Evolutionary conservation across 768 basidiomycete genomes (phyloP), one percentile per base, ranked within the genome.

Genomic region (Mrakia blollopis): DNA sequence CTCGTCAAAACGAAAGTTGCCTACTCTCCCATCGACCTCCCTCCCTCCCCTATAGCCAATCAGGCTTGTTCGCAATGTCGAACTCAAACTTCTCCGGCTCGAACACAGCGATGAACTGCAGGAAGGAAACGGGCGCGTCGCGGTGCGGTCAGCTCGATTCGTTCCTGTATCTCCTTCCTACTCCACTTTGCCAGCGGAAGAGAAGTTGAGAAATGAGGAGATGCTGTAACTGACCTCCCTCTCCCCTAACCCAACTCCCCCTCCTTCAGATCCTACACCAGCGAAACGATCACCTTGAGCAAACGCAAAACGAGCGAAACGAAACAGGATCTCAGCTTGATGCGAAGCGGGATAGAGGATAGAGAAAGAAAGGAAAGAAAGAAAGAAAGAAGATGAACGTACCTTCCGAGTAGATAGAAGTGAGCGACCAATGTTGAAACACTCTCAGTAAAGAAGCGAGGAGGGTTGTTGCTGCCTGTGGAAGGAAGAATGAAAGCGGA

Each of bases 81-180:
- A 71, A 80, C 50, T 76, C 62, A 73, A 82, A 70, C 67, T 78
- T 80, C 52, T 73, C 78, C n/a, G 82, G 81, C 5, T 83, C 80
- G 70, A 83, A 83, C 39, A 81, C 65, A 25, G 81, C 81, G 72
- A 83, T 81, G 63, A 81, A 82, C 81, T 82, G 61, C 0, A 10
- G 0, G 41, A 23, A 25, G 30, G 11, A 30, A 11, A 21, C 18
- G 18, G n/a, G 60, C 23, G 35, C 57, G 44, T 30, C n/a, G 25
- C 28, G 41, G 41, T n/a, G 10, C 52, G 14, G n/a, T 41, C 37
- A 41, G 39, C 25, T n/a, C 57, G 13, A 8, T 25, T 9, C 14
- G 2, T 13, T 28, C 10, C 57, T 57, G 1, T 18, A 25, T 3
- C 16, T 57, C 18, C 57, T 28, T 14, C 25, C 28, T 28, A 5